phyloP scores from a whole-genome alignment of 371 early-diverging fungal genomes.

The Circinella minor region DNA sequence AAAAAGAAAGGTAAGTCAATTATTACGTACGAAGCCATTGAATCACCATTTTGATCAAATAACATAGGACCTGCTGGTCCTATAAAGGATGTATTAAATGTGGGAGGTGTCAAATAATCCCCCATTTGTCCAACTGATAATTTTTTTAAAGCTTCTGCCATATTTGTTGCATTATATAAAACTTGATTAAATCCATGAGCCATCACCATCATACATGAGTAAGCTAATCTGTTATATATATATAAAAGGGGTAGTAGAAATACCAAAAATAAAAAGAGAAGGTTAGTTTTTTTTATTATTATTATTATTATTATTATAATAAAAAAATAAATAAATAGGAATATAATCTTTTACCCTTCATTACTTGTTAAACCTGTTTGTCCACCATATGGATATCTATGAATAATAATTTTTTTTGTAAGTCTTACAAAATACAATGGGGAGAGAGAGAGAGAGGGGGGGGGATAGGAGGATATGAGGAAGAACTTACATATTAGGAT shows the following conservation, averaged over 20 bases:
- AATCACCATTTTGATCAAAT: slow-evolving; percentile 62
- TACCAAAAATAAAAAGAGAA: not conserved
- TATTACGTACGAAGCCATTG: slow-evolving; percentile 41
- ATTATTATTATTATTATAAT: not conserved
- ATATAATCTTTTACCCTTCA: slow-evolving; percentile 27
- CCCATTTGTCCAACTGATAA: slow-evolving; percentile 39
- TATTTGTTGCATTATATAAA: slow-evolving; percentile 34
- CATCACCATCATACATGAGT: slow-evolving; percentile 61
- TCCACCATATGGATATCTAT: slow-evolving; percentile 43
- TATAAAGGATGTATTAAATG: slow-evolving; percentile 55
- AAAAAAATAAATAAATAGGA: not conserved
- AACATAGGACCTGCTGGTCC: slow-evolving; percentile 64
- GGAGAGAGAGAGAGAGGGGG: too few species aligned
- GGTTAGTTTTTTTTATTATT: not conserved
- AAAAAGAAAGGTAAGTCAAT: not conserved
- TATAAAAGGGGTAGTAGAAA: not conserved
- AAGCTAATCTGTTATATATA: slow-evolving; percentile 35
- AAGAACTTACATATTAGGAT: slow-evolving; percentile 45
- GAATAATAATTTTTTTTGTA: not conserved
- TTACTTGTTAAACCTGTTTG: slow-evolving; percentile 35
- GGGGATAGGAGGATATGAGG: too few species aligned
- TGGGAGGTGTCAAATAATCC: slow-evolving; percentile 29
- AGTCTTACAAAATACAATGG: too few species aligned
- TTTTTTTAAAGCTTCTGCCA: slow-evolving; percentile 20
- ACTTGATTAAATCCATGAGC: slow-evolving; percentile 53